Base-by-base conservation (phyloP, 345 rosid species). In the Populus deltoides region DNA sequence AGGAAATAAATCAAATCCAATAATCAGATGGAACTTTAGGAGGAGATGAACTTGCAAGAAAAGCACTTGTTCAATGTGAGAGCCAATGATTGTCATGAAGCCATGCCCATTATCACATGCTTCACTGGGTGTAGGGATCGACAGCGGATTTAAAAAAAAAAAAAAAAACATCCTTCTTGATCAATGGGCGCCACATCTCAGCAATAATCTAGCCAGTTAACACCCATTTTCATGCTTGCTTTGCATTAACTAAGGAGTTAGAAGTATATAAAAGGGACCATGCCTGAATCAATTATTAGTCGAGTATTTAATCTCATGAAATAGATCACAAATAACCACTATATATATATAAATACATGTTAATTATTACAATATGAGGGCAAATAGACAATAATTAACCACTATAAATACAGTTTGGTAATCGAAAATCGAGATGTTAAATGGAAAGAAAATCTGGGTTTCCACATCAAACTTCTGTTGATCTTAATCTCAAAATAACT, bases 81-180 rank as follows among this genome's bases (percentile, higher is more conserved):
- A 70, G 59, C 83, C 79, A 83, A 84, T 86, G 70, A 84, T 86
- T 78, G 78, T 68, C 53, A 65, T 51, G 77, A 29, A 78, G 80
- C 65, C 75, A 79, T 77, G 70, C 79, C 73, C 75, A 80, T 84
- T 70, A 84, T 86, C 77, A 77, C 75, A 61, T 12, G 39, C 16
- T 36, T 59, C 49, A 61, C 39, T 27, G 27, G 36, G 57, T 47
- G 57, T 47, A 71, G 57, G 36, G 57, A 71, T 43, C 6, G 33
- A 59, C 12, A 24, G 65, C 65, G 65, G 47, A 43, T 43, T 2
- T 3, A 43, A 10, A 3, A 2, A 43, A 9, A 41, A 59, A 11
- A n/a, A n/a, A n/a, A 57, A 9, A n/a, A 57, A n/a, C 13, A 69
- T 24, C 7, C 25, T 15, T 41, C 55, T 16, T 15, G 74, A 47